Percentiles rank a stretch among this genome's conserved stretches.
phyloP scores from a whole-genome alignment of 2,329 filamentous ascomycete species.

The Plenodomus biglobosus region DNA sequence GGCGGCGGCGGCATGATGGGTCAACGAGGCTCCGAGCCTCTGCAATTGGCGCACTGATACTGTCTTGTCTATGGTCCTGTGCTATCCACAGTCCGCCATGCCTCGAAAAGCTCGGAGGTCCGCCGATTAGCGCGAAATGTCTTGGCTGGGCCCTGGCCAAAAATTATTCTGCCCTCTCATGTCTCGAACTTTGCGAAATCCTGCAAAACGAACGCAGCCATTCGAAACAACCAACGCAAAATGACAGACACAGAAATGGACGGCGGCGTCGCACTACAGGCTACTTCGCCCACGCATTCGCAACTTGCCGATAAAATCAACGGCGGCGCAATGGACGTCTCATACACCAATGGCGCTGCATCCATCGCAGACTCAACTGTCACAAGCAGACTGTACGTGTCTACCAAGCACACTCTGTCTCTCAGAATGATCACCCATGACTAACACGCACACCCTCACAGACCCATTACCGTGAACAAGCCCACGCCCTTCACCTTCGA shows the following conservation, averaged over 20 bases:
- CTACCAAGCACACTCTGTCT: slow-evolving; percentile 6
- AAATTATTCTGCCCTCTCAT: slow-evolving; percentile 23
- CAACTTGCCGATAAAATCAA: slow-evolving; percentile 35
- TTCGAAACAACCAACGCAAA: neutral
- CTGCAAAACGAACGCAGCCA: neutral
- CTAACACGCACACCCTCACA: slow-evolving; percentile 15
- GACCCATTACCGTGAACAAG: slow-evolving; percentile 58
- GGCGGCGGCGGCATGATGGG: slow-evolving; percentile 37
- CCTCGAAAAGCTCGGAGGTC: slow-evolving; percentile 29
- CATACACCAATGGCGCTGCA: slow-evolving; percentile 23
- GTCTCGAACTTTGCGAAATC: neutral
- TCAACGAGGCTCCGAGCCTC: slow-evolving; percentile 27
- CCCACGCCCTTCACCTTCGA: slow-evolving; percentile 92
- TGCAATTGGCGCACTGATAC: slow-evolving; percentile 27
- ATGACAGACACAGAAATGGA: slow-evolving; percentile 39
- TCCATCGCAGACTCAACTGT: slow-evolving; percentile 40
- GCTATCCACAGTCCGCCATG: slow-evolving; percentile 14
- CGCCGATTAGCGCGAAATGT: slow-evolving; percentile 21
- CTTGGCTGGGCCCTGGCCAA: slow-evolving; percentile 11
- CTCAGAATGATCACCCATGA: neutral
- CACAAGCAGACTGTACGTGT: slow-evolving; percentile 35
- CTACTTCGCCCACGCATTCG: slow-evolving; percentile 24
- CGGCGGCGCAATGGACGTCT: slow-evolving; percentile 39
- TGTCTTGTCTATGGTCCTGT: slow-evolving; percentile 6
- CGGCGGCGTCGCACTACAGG: slow-evolving; percentile 27